Evolutionary conservation across 1,284 basidiomycete species (phyloP).

Genomic region (Pyrrhoderma noxium): DNA sequence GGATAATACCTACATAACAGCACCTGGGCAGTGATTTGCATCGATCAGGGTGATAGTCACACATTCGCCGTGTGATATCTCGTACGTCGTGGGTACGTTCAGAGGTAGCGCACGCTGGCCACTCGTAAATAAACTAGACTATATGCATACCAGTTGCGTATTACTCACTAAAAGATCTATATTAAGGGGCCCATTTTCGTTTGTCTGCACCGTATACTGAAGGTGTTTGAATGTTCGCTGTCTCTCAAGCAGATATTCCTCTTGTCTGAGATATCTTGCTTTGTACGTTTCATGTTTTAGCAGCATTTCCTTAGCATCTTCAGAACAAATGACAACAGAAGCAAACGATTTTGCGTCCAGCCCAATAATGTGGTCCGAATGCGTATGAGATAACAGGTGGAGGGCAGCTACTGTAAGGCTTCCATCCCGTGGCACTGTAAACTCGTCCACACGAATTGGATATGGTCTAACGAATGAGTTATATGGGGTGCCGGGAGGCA

Average conservation of each 20-base stretch:
- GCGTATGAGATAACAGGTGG: constrained; percentile 76
- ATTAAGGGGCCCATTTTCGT: constrained; percentile 38
- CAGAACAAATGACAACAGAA: constrained; percentile 63
- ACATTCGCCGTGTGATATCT: constrained; percentile 47
- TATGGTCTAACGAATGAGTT: constrained; percentile 62
- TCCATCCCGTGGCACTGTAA: constrained; percentile 37
- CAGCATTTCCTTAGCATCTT: constrained; percentile 78
- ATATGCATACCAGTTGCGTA: neutral
- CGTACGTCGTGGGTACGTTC: constrained; percentile 56
- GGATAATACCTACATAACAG: constrained; percentile 64
- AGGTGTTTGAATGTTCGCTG: constrained; percentile 62
- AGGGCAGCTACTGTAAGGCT: constrained; percentile 44
- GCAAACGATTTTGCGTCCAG: constrained; percentile 64
- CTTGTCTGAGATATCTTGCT: constrained; percentile 51
- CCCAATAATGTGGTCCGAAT: constrained; percentile 74
- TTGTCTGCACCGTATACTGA: constrained; percentile 38
- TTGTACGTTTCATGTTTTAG: constrained; percentile 63
- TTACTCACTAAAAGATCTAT: constrained; percentile 57
- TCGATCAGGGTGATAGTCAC: constrained; percentile 78
- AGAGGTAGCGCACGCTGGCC: constrained; percentile 44
- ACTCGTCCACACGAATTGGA: constrained; percentile 75
- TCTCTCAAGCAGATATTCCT: constrained; percentile 46
- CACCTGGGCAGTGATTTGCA: constrained; percentile 93
- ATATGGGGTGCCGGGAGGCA: constrained; percentile 68
- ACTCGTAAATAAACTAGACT: too few species aligned